A percentile compares a stretch with the other conserved stretches of the same genome.
Conservation (phyloP, 2,329 filamentous ascomycete species). For the Alternaria incomplexa region DNA sequence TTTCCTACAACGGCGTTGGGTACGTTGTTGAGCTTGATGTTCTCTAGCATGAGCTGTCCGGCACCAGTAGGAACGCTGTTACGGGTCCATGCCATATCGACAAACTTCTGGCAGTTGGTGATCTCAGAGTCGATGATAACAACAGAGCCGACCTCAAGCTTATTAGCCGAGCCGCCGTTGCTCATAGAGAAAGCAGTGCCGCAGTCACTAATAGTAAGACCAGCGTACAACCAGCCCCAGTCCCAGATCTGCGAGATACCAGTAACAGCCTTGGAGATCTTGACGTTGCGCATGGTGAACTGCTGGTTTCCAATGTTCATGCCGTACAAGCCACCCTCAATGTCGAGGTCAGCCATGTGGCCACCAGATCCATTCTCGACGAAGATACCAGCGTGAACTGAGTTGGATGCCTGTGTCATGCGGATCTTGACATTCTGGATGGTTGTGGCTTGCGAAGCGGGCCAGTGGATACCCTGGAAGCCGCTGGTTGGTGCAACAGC, state of each 20-base stretch:
- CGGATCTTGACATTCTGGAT: conserved; percentile 55
- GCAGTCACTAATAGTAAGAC: conserved; percentile 60
- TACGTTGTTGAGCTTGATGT: conserved; percentile 52
- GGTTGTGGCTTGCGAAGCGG: conserved; percentile 54
- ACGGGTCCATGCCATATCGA: conserved; percentile 53
- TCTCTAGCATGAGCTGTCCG: conserved; percentile 63
- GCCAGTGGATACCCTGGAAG: conserved; percentile 58
- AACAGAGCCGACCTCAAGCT: conserved; percentile 59
- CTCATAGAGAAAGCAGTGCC: conserved; percentile 61
- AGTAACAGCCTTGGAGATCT: conserved; percentile 58
- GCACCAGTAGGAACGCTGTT: conserved; percentile 52
- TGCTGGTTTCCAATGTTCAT: conserved; percentile 57
- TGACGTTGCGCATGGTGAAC: conserved; percentile 65
- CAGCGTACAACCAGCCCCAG: conserved; percentile 65
- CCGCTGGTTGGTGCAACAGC: conserved; percentile 53
- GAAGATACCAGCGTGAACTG: conserved; percentile 57
- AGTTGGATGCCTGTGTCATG: conserved; percentile 51
- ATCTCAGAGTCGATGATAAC: conserved; percentile 64
- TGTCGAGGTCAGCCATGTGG: conserved; percentile 55
- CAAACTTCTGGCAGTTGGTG: conserved; percentile 56
- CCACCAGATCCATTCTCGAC: conserved; percentile 56
- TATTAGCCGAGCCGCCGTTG: conserved; percentile 32
- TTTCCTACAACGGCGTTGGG: conserved; percentile 40
- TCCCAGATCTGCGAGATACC: conserved; percentile 66
- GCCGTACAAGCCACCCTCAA: conserved; percentile 52